Base-by-base conservation (phyloP, 139 green algal genomes). In the Prasinococcaceae sp. region DNA sequence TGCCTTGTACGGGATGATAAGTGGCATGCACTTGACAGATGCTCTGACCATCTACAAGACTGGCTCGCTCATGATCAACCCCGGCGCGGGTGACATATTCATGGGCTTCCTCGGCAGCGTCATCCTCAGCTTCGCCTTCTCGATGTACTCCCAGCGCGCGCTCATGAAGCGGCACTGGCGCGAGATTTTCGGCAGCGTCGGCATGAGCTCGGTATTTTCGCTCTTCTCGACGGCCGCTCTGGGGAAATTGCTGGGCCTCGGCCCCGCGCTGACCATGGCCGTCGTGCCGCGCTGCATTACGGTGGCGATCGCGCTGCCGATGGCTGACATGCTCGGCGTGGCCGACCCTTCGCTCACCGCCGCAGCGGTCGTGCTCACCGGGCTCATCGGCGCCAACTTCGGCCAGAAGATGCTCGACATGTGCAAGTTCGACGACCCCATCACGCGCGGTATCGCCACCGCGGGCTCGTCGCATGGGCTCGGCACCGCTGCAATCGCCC, bases 41-140 rank as follows among this genome's bases (percentile, higher is more conserved):
- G n/a, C n/a, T n/a, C n/a, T n/a, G n/a, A n/a, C n/a, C n/a, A n/a
- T n/a, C n/a, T n/a, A n/a, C n/a, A n/a, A n/a, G n/a, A n/a, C n/a
- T n/a, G n/a, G n/a, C n/a, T n/a, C n/a, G n/a, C n/a, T 20, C 19
- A 19, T 5, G 6, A 53, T 5, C 26, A 39, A 39, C 17, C 8
- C 6, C 60, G 83, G 82, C 22, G 75, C 80, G 0, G 84, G 84
- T 10, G 72, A 90, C 66, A 49, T 83, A 27, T 65, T 94, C 47
- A 88, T 93, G 74, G 69, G 47, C 29, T 82, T 93, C 45, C 71
- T 94, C 46, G 84, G 84, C 17, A 66, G 76, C 4, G 80, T 94
- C 37, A 87, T 94, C 63, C 68, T 93, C 9, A 75, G 48, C 55
- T 92, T 93, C 57, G 84, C 77, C 23, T 93, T 93, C 78, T 63